Conservation (phyloP, 495 filamentous ascomycete species). For the Hyphodiscus hymeniophilus region DNA sequence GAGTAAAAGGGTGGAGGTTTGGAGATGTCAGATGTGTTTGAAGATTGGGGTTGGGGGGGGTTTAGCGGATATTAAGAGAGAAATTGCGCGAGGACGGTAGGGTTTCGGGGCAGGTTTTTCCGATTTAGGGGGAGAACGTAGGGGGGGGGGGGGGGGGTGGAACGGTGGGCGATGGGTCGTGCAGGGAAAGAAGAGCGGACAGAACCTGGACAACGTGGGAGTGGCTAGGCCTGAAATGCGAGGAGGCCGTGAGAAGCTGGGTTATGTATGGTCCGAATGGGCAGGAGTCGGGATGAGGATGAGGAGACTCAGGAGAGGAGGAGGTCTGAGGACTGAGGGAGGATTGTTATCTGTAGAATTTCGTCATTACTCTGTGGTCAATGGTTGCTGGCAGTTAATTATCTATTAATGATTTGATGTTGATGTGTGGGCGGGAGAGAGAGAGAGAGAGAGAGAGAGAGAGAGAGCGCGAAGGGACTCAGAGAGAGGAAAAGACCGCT, state of each 20-base stretch:
- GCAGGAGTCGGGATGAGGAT: neutral
- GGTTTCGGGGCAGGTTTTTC: neutral
- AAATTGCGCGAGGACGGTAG: neutral
- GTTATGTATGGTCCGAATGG: no score
- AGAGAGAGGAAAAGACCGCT: no score
- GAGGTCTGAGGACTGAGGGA: no score
- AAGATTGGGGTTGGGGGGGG: conserved; percentile 22
- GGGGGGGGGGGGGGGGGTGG: neutral
- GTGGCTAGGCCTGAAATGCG: neutral
- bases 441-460: no score
- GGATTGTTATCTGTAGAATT: no score
- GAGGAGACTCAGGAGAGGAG: no score
- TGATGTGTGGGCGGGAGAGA: neutral
- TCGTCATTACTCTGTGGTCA: no score
- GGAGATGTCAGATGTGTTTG: conserved; percentile 19
- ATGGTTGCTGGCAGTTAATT: no score
- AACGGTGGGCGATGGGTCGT: neutral
- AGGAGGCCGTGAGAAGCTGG: neutral
- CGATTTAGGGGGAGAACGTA: neutral
- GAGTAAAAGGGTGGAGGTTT: conserved; percentile 15
- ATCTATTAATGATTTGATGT: no score
- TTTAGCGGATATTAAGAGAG: conserved; percentile 19
- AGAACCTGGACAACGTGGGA: no score
- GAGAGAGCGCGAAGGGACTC: no score
- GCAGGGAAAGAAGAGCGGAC: neutral